phyloP scores from a whole-genome alignment of 805 yeast genomes.

The Saturnispora ahearnii region DNA sequence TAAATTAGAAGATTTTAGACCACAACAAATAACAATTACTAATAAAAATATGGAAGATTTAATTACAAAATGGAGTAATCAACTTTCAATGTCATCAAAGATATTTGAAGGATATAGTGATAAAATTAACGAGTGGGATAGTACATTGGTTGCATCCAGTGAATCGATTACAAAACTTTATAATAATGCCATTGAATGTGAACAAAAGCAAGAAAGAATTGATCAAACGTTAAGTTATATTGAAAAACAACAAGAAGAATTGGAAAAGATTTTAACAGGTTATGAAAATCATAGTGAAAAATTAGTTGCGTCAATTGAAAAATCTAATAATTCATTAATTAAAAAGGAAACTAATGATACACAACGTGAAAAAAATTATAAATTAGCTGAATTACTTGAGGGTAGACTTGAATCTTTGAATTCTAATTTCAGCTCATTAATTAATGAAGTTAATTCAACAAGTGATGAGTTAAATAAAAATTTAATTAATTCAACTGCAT shows the following conservation, averaged over 20 bases:
- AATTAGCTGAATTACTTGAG: slow-evolving; percentile 75
- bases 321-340: slow-evolving; percentile 12
- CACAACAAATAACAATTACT: slow-evolving; percentile 67
- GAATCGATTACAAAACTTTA: slow-evolving; percentile 73
- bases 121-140: slow-evolving; percentile 80
- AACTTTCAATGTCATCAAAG: slow-evolving; percentile 60
- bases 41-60: slow-evolving; percentile 91
- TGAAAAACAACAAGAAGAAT: slow-evolving; percentile 85
- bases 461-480: slow-evolving; percentile 72
- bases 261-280: slow-evolving; percentile 71
- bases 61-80: slow-evolving; percentile 87
- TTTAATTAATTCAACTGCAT: slow-evolving; percentile 26
- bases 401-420: slow-evolving; percentile 74
- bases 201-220: slow-evolving; percentile 72
- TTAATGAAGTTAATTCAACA: slow-evolving; percentile 74
- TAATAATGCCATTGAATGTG: slow-evolving; percentile 71
- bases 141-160: slow-evolving; percentile 72
- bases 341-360: slow-evolving; percentile 51
- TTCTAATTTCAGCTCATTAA: slow-evolving; percentile 62
- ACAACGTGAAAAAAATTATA: slow-evolving; percentile 83
- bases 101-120: slow-evolving; percentile 69
- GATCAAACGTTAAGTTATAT: slow-evolving; percentile 83
- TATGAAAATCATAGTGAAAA: slow-evolving; percentile 70
- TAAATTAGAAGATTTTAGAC: slow-evolving; percentile 48
- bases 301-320: slow-evolving; percentile 31